These are phyloP conservation scores for Xanthoconium stramineum DNA, from an alignment of 768 basidiomycete genomes.

Conservation along the genomic window DNA sequence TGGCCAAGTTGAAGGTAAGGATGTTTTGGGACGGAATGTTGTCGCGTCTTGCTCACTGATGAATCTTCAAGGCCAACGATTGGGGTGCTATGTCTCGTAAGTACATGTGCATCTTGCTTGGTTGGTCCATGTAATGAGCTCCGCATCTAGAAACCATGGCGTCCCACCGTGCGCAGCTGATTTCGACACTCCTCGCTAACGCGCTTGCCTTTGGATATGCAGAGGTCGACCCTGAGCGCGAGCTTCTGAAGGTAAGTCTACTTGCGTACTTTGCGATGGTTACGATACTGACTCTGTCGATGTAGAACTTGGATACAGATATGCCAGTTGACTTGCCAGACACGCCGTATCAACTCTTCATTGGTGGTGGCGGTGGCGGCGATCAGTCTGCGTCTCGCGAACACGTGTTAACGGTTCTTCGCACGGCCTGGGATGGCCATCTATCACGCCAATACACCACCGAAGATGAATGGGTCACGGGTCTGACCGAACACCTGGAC, in stretches of 20 bases:
- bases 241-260: constrained; percentile 46
- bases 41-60: neutral
- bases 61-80: constrained; percentile 48
- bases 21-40: neutral
- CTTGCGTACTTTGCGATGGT: no score
- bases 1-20: constrained; percentile 65
- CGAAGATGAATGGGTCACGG: constrained; percentile 37
- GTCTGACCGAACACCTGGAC: constrained; percentile 38
- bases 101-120: constrained; percentile 9
- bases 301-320: constrained; percentile 54
- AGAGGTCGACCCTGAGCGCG: constrained; percentile 43
- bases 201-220: constrained; percentile 48
- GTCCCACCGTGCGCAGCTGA: constrained; percentile 44
- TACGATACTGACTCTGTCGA: neutral
- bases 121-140: neutral
- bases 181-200: constrained; percentile 40
- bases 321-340: constrained; percentile 37
- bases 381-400: constrained; percentile 21
- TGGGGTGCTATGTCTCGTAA: constrained; percentile 64
- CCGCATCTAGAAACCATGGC: constrained; percentile 43
- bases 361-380: constrained; percentile 14
- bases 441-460: constrained; percentile 16
- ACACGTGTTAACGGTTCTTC: constrained; percentile 10
- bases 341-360: constrained; percentile 36
- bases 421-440: constrained; percentile 16